Evolutionary conservation across 2,329 filamentous ascomycete species (phyloP).

Genomic region (Colletotrichum australisinense): DNA sequence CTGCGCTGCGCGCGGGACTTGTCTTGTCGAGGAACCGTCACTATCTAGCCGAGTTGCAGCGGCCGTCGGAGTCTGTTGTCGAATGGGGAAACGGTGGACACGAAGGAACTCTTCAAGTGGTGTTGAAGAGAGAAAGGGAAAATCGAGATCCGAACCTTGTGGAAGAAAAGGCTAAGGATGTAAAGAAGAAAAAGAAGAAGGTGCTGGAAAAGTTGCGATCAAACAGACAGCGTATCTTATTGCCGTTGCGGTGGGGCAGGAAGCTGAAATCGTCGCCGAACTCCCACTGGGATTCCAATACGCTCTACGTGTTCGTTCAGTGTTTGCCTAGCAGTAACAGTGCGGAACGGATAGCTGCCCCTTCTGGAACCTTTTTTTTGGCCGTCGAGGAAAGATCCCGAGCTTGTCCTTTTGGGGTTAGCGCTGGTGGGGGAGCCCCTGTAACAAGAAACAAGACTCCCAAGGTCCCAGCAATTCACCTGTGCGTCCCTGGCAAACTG

Average conservation of each 20-base stretch:
- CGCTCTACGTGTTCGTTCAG: conserved; percentile 39
- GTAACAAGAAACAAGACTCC: conserved; percentile 21
- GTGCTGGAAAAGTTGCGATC: conserved; percentile 29
- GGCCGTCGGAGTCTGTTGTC: conserved; percentile 6
- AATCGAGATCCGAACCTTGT: conserved; percentile 7
- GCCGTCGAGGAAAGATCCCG: conserved; percentile 18
- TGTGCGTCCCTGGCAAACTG: conserved; percentile 7
- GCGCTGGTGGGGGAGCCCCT: conserved; percentile 21
- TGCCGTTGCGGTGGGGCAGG: conserved; percentile 35
- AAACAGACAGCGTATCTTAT: conserved; percentile 33
- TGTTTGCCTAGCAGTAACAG: conserved; percentile 10
- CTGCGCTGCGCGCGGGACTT: conserved; percentile 33
- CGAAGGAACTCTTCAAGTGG: not conserved
- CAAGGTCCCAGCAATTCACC: conserved; percentile 25
- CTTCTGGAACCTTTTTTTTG: conserved; percentile 35
- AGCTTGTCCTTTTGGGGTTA: conserved; percentile 26
- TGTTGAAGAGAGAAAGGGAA: conserved; percentile 1
- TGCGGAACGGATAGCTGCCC: conserved; percentile 6
- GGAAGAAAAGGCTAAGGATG: conserved; percentile 12
- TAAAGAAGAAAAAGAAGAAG: conserved; percentile 21
- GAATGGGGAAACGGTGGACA: no score
- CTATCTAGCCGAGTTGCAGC: conserved; percentile 26
- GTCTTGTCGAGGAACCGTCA: conserved; percentile 29
- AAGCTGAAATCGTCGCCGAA: conserved; percentile 35
- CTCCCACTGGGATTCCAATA: conserved; percentile 36